Percentiles rank a stretch among this genome's conserved stretches.
phyloP scores from a whole-genome alignment of 1,139 yeast species.

The Pneumocystis sp. region DNA sequence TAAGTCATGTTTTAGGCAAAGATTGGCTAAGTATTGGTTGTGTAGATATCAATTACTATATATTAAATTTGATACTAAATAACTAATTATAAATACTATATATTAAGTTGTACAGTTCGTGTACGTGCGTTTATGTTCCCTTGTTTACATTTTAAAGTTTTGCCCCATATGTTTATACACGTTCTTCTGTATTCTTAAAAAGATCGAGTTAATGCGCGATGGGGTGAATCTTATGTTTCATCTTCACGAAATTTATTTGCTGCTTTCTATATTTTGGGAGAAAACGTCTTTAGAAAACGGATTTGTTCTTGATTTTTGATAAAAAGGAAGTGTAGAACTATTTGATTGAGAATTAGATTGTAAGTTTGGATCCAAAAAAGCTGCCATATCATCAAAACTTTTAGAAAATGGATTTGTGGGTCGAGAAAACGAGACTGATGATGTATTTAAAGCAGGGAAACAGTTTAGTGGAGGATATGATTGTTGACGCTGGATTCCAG shows the following conservation, averaged over 20 bases:
- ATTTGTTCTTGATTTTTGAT: not conserved
- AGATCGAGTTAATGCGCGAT: not conserved
- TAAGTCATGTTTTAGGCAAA: not conserved
- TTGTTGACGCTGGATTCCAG: not conserved
- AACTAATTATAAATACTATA: conserved; percentile 1
- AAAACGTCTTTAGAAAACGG: not conserved
- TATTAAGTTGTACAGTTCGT: not conserved
- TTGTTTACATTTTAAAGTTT: not conserved
- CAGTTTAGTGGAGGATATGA: not conserved
- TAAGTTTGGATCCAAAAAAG: not conserved
- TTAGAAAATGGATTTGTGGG: not conserved
- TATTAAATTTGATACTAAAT: not conserved
- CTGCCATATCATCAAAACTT: not conserved
- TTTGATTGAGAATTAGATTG: not conserved
- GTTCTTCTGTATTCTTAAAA: too few species aligned
- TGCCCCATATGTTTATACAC: not conserved
- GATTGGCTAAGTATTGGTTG: not conserved
- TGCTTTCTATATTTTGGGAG: not conserved
- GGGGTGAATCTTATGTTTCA: not conserved
- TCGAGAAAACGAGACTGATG: not conserved
- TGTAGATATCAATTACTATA: not conserved
- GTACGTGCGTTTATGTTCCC: not conserved
- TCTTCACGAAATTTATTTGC: not conserved
- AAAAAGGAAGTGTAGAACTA: not conserved
- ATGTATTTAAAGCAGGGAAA: not conserved